phyloP scores from a whole-genome alignment of 139 green algal genomes.

The Pleodorina starrii region DNA sequence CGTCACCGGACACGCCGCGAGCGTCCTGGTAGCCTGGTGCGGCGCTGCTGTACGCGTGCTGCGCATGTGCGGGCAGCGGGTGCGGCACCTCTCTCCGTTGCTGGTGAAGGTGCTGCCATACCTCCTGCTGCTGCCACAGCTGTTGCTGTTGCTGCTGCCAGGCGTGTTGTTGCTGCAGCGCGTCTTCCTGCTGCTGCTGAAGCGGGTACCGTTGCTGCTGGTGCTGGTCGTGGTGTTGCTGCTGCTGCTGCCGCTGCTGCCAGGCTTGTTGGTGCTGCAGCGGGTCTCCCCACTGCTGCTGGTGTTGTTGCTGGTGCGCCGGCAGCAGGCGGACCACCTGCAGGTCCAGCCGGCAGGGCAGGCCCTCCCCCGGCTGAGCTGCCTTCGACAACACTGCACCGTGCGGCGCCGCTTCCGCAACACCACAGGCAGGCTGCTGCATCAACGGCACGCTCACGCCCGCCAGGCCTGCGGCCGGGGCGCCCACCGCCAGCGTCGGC shows the following conservation, averaged over 20 bases:
- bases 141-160: not conserved
- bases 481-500: not conserved
- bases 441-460: too few species aligned
- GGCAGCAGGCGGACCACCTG: not conserved
- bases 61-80: not conserved
- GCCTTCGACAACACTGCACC: too few species aligned
- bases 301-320: not conserved
- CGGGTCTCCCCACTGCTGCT: not conserved
- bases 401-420: not conserved
- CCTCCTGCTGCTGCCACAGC: not conserved
- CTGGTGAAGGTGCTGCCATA: too few species aligned
- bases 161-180: not conserved
- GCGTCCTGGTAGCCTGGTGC: not conserved
- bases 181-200: not conserved
- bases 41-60: not conserved
- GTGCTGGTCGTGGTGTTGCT: too few species aligned
- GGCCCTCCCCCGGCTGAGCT: not conserved
- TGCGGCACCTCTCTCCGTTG: not conserved
- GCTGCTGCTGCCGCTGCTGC: not conserved
- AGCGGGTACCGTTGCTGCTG: too few species aligned
- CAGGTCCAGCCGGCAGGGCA: conserved; percentile 4
- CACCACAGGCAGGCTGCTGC: not conserved
- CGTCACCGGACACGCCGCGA: too few species aligned
- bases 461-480: not conserved
- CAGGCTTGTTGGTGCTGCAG: not conserved